These are phyloP conservation scores for Sporothrix schenckii DNA, from an alignment of 2,329 filamentous ascomycete species.

Conservation along the genomic window DNA sequence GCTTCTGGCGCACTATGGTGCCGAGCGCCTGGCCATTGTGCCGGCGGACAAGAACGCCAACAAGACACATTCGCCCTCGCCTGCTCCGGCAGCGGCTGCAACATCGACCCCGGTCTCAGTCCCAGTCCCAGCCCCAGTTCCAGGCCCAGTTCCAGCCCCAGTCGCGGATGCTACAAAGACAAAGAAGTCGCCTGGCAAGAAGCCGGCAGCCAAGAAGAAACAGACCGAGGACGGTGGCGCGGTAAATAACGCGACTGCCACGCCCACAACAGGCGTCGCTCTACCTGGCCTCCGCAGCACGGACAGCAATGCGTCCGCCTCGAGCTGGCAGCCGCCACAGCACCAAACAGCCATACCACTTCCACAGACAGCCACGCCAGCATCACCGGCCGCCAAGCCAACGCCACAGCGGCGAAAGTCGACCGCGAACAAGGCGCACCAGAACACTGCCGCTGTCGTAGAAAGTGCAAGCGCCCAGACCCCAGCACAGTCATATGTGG, in stretches of 20 bases:
- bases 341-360: background rate
- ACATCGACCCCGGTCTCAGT: background rate
- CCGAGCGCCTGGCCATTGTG: slow-evolving; percentile 60
- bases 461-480: background rate
- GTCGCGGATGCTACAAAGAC: background rate
- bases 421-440: slow-evolving; percentile 10
- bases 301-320: background rate
- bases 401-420: slow-evolving; percentile 7
- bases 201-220: background rate
- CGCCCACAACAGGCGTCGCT: background rate
- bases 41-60: slow-evolving; percentile 51
- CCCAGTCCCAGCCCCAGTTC: background rate
- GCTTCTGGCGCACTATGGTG: slow-evolving; percentile 61
- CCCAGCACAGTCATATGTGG: background rate
- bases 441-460: background rate
- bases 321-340: background rate
- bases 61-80: slow-evolving; percentile 38
- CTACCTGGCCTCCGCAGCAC: slow-evolving; percentile 14
- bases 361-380: background rate
- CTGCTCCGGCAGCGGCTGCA: background rate
- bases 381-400: background rate
- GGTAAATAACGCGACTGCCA: background rate
- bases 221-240: background rate
- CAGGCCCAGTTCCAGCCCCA: background rate
- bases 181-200: background rate